Base-by-base conservation (phyloP, 2,329 filamentous ascomycete genomes). In the Aspergillus udagawae region DNA sequence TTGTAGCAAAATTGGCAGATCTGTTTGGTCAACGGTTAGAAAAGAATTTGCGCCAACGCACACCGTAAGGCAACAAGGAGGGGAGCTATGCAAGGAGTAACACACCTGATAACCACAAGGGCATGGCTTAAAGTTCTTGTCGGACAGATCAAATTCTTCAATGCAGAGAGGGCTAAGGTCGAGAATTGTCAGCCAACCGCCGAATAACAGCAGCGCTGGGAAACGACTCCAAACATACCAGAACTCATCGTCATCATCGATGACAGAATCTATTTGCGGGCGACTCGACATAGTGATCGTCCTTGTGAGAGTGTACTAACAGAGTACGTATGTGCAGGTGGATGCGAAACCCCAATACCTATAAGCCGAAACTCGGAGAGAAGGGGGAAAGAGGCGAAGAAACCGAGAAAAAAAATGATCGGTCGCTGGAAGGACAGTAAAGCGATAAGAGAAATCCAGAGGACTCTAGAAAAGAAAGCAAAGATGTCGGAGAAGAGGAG, bases 1-100 rank as follows among this genome's bases (percentile, higher is more conserved):
- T 99, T 97, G 81, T 93, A 99, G 79, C 94, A 99, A 78, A 99
- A 99, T 81, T 99, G 95, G 77, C 94, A 99, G 74, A 99, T 93
- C 92, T 97, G 69, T 35, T 27, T 23, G 10, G 17, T 20, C 21
- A 44, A 44, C 21, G 14, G 57, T 62, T 50, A 62, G 52, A 50
- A 5, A 27, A 54, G 23, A 50, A 20, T 49, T 38, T 52, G 66
- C 45, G 64, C 54, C 54, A 55, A 52, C 17, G 20, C 21, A 55
- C 53, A 57, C 44, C 45, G 35, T 25, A 6, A 28, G 55, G 9
- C 32, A 38, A 14, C 14, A 17, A 35, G 4, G 14, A 2, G 17
- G 5, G 51, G 27, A 47, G 35, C 23, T 47, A 23, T 47, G 20
- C 44, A 20, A n/a, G 45, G 51, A 45, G 32, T 20, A 38, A 65